Base-by-base conservation (phyloP, 345 rosid species). In the Eucalyptus albens region DNA sequence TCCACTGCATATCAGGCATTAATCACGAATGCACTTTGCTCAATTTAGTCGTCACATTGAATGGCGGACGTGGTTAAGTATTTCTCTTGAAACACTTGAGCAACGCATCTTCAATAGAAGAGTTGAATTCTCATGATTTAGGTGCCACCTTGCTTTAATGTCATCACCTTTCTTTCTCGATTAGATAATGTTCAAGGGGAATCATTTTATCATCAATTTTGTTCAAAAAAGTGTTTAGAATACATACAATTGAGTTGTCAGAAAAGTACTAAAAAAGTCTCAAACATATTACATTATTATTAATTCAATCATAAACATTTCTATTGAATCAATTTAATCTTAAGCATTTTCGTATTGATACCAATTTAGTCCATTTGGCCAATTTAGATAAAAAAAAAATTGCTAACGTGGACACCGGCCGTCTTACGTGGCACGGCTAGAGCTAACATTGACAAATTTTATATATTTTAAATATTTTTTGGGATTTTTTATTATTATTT, bases 361-460 rank as follows among this genome's bases (percentile, higher is more conserved):
- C 0, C 59, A 53, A 51, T 53, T 53, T 1, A 53, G 11, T 53
- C 2, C 1, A 8, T 53, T 53, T 53, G 2, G 0, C 2, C 11
- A 53, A 8, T 53, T 53, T 53, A 53, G 4, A 19, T 0, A n/a
- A 37, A 37, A 37, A 33, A 33, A 33, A 8, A 53, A 53, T 53
- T 19, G 11, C 5, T 53, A 53, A 53, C 0, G 2, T 53, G 5
- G 4, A 53, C 4, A 4, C 4, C 0, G 0, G 0, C 2, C 0
- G 10, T 21, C 11, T 53, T 53, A 53, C 5, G 24, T 53, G 10
- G 2, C 10, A 21, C 1, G 4, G 8, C 5, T 21, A 53, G 0
- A 53, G 59, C 24, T 53, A 21, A 53, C 9, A 53, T 53, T 53
- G 59, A 53, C 59, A 53, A 53, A 53, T 53, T 53, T 21, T 21